Evolutionary conservation across 2,329 filamentous ascomycete species (phyloP), one percentile per base, ranked within the genome.

Genomic region (Ophiostoma sp.): DNA sequence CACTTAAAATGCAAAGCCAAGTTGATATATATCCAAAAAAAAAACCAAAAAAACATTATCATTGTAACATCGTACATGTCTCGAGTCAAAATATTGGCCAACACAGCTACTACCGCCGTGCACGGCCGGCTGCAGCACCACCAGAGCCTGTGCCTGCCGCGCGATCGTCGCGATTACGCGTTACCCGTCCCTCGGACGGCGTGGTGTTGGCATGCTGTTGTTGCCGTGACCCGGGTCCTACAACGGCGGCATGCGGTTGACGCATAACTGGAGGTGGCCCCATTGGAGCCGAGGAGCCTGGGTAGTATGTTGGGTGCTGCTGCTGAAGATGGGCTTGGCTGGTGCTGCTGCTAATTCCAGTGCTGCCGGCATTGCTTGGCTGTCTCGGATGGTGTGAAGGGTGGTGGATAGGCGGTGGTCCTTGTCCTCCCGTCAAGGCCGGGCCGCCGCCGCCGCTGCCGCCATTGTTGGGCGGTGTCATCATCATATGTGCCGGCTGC

Each of bases 141-240:
- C 62, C 62, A 11, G 62, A 36, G 6, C 62, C 73, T 10, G 73
- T 70, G 1, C 76, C 70, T 23, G 76, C 76, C 7, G 77, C 75
- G 68, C 78, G 73, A 74, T 79, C 77, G 62, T 78, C 77, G 39
- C 77, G 73, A 20, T 73, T 76, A 71, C 77, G 73, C 67, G 76
- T 77, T 17, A 69, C 69, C 70, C 76, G 72, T 54, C 72, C 73
- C 52, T 76, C 76, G 7, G 75, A 74, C 20, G 76, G 75, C 2
- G 74, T 74, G 20, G 74, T 72, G 1, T 67, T 52, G 44, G 44
- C 68, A 20, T 69, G 67, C 64, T 39, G 70, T 68, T 52, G 69
- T 31, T 23, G 71, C 17, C 33, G 67, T 41, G 52, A 69, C 27
- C 64, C n/a, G 31, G 35, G 31, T 60, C 31, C 60, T 35, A 33